Base-by-base conservation (phyloP, 768 basidiomycete genomes). In the Suillus bovinus region DNA sequence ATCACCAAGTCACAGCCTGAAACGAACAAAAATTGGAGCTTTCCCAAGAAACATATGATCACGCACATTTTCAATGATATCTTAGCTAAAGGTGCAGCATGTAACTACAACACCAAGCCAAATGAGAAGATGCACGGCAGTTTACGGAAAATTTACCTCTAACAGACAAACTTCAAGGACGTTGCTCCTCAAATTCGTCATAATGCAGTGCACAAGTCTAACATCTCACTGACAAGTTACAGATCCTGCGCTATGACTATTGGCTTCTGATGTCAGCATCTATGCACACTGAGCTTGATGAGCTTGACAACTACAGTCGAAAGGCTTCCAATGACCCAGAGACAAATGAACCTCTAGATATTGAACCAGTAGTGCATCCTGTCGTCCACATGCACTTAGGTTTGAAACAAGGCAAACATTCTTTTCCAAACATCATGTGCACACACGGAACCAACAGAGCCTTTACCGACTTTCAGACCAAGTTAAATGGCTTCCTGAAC, bases 21-120 rank as follows among this genome's bases (percentile, higher is more conserved):
- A 34, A 47, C 46, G 16, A n/a, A 9, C 46, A 66, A 64, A 72
- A 74, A 62, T 17, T 76, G 72, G 71, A 66, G 74, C 38, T 77
- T 77, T 42, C 74, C 72, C 0, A 79, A 79, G 63, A 55, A 64
- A 0, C 77, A 79, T 33, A 62, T 63, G 2, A 71, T 75, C 24
- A 29, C 56, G 10, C 77, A 80, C 61, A 42, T 73, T 2, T 74
- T 77, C 33, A 59, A 67, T 10, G 72, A 78, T 42, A 77, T 80
- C n/a, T n/a, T 58, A 36, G 34, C 34, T 5, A 78, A 78, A 54
- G 78, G 78, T 17, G 73, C 63, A 0, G 68, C 74, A 0, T 33
- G 60, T 0, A 74, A 75, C 56, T 77, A 71, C 59, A 74, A 71
- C 34, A 75, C 76, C 3, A 74, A 73, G 59, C 67, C 68, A 1